These are phyloP conservation scores for Cercospora sp. DNA, from an alignment of 2,329 filamentous ascomycete species.

Conservation along the genomic window DNA sequence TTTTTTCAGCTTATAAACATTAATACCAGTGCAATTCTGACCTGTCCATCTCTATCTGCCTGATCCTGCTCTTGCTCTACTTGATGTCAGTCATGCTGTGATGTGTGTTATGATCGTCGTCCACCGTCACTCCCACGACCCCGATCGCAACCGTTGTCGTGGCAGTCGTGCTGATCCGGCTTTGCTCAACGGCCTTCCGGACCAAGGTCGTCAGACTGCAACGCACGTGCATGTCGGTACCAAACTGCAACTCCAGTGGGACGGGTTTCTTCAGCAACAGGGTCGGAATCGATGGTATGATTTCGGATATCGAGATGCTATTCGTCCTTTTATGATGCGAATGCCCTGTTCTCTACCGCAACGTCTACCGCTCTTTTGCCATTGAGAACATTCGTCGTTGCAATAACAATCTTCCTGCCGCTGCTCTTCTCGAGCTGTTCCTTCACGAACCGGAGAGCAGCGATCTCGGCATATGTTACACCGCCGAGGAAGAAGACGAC, in stretches of 20 bases:
- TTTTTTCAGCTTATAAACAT: not conserved
- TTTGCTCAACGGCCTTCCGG: not conserved
- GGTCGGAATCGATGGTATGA: not conserved
- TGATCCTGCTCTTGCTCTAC: not conserved
- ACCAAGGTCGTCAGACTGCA: not conserved
- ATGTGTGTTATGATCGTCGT: not conserved
- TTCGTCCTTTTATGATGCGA: conserved; percentile 19
- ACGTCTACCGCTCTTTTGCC: conserved; percentile 86
- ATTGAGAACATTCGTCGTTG: conserved; percentile 86
- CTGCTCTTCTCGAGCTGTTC: conserved; percentile 64
- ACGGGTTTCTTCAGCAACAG: not conserved
- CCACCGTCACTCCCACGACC: not conserved
- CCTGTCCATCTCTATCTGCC: not conserved
- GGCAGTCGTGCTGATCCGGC: not conserved
- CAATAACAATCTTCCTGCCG: conserved; percentile 75
- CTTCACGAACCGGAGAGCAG: conserved; percentile 86
- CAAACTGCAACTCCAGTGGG: not conserved
- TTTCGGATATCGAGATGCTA: not conserved
- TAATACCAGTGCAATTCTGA: not conserved
- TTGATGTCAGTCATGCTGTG: not conserved
- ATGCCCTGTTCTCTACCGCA: conserved; percentile 37
- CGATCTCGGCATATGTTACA: conserved; percentile 93
- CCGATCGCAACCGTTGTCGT: not conserved
- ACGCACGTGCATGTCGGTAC: not conserved
- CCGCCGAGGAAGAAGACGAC: conserved; percentile 98